Evolutionary conservation across 305 asterid species (phyloP).

Genomic region (Solanum hybrid): DNA sequence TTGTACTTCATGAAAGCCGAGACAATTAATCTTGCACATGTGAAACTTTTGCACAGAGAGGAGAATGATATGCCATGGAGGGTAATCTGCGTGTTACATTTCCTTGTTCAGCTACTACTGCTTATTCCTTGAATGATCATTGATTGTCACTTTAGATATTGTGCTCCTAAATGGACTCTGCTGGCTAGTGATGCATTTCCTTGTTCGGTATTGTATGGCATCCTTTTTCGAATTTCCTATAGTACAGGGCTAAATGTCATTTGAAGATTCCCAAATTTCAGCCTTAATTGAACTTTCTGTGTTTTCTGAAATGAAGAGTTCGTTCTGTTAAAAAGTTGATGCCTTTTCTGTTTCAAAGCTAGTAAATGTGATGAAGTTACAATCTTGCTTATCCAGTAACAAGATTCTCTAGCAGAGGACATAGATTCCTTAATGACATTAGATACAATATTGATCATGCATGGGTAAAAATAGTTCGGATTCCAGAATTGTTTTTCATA

Average conservation of each 20-base stretch:
- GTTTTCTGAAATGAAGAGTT: not conserved
- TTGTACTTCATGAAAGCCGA: conserved; percentile 25
- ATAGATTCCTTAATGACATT: not conserved
- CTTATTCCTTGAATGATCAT: not conserved
- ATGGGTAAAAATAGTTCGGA: not conserved
- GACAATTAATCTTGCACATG: conserved; percentile 16
- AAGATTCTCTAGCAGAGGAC: not conserved
- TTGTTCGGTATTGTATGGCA: not conserved
- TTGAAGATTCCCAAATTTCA: not conserved
- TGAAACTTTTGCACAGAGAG: conserved; percentile 18
- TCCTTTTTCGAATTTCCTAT: not conserved
- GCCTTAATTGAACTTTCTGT: not conserved
- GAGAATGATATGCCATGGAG: conserved; percentile 24
- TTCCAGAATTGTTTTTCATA: not conserved
- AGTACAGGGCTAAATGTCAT: not conserved
- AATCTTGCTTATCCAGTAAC: not conserved
- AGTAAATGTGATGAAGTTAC: not conserved
- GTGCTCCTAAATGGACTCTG: not conserved
- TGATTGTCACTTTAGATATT: not conserved
- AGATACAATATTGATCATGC: not conserved
- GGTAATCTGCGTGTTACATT: conserved; percentile 9
- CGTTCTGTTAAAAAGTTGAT: not conserved
- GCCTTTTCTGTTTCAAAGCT: not conserved
- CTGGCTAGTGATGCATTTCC: not conserved
- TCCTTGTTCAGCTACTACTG: not conserved